Conservation (phyloP, 2,329 filamentous ascomycete genomes). For the Pseudogymnoascus sp. region DNA sequence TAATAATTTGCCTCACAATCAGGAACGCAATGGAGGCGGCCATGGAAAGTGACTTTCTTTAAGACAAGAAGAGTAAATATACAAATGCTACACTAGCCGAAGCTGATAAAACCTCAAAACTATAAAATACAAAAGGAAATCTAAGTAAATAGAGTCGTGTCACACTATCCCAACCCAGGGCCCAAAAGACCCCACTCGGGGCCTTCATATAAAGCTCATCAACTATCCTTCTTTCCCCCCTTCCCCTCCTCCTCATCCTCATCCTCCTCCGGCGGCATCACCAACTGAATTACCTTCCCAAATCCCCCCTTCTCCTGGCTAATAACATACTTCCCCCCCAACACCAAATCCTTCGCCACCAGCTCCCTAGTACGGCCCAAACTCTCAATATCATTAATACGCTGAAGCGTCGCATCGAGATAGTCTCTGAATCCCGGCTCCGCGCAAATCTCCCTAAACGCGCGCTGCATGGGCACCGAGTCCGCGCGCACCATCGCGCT, state of each 20-base stretch:
- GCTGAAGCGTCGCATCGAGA: slow-evolving; percentile 71
- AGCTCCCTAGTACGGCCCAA: slow-evolving; percentile 89
- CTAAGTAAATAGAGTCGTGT: slow-evolving; percentile 2
- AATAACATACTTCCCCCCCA: slow-evolving; percentile 73
- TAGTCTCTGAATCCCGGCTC: slow-evolving; percentile 73
- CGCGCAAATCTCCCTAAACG: slow-evolving; percentile 76
- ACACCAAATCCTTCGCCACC: slow-evolving; percentile 88
- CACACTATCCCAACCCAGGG: background rate
- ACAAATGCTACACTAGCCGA: slow-evolving; percentile 7
- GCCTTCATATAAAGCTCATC: background rate
- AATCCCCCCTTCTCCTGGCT: slow-evolving; percentile 23
- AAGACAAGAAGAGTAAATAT: background rate
- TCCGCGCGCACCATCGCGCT: slow-evolving; percentile 82
- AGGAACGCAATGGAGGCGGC: too few relatives aligned
- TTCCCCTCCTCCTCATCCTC: slow-evolving; percentile 19
- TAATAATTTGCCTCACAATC: too few relatives aligned
- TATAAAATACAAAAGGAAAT: slow-evolving; percentile 8
- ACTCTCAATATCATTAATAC: slow-evolving; percentile 89
- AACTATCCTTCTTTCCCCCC: background rate
- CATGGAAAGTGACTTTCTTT: too few relatives aligned
- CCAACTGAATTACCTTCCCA: slow-evolving; percentile 21
- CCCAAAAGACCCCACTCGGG: background rate
- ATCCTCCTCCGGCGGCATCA: slow-evolving; percentile 18
- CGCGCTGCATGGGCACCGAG: slow-evolving; percentile 91
- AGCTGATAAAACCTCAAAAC: background rate